Percentiles rank a stretch among this genome's conserved stretches.
Conservation (phyloP, 2,329 filamentous ascomycete genomes). For the Neonectria faginata region DNA sequence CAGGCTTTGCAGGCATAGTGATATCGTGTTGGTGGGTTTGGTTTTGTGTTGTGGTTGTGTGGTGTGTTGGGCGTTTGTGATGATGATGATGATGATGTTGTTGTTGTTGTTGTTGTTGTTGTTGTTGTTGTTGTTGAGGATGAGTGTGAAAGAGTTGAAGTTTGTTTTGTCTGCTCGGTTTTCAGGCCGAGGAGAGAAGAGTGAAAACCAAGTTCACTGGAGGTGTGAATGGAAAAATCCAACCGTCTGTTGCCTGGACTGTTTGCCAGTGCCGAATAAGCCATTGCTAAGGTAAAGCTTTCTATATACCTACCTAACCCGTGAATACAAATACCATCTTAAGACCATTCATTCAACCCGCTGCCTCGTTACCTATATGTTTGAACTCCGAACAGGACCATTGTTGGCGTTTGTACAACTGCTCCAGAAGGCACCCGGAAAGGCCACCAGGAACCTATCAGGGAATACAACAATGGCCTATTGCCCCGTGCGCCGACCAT, state of each 20-base stretch:
- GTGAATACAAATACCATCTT: slow-evolving; percentile 11
- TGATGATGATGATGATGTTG: not conserved
- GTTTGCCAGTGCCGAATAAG: slow-evolving; percentile 17
- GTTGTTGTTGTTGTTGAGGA: not conserved
- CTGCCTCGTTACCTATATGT: slow-evolving; percentile 12
- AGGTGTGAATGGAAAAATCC: not conserved
- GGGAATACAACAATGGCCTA: not conserved
- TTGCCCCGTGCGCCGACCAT: slow-evolving; percentile 10
- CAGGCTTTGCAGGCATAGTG: slow-evolving; percentile 41
- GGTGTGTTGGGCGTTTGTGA: not conserved
- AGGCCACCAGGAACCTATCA: not conserved
- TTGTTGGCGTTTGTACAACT: slow-evolving; percentile 5
- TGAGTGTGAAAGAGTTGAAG: not conserved
- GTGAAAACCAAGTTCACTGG: not conserved
- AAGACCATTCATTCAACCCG: slow-evolving; percentile 6
- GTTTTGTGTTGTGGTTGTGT: not conserved
- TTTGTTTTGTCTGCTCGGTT: no score
- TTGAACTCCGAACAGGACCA: slow-evolving; percentile 23
- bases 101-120: no score
- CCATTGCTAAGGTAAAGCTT: slow-evolving; percentile 1
- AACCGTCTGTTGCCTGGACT: slow-evolving; percentile 15
- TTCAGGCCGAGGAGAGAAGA: not conserved
- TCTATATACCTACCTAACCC: slow-evolving; percentile 18
- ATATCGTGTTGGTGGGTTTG: not conserved
- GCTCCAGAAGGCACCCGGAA: not conserved